phyloP scores from a whole-genome alignment of 805 yeast genomes.

The Jamesozyma hellenica region DNA sequence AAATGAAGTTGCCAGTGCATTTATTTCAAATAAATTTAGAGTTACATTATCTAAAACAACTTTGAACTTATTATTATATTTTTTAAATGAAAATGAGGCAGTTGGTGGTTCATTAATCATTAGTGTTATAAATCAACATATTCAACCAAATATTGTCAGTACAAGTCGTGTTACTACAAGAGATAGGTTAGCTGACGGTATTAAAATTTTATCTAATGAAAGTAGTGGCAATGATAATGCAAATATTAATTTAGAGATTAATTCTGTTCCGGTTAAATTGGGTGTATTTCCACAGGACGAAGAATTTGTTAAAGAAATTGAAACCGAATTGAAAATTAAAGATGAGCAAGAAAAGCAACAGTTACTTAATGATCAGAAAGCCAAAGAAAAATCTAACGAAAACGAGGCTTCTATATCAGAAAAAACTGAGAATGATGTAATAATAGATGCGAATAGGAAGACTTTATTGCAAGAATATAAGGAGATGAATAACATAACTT shows the following conservation, averaged over 20 bases:
- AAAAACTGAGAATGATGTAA: not conserved
- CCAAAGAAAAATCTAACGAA: not conserved
- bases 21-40: conserved; percentile 61
- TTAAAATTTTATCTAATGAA: conserved; percentile 15
- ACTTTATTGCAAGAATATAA: conserved; percentile 59
- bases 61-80: conserved; percentile 71
- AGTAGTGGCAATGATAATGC: conserved; percentile 26
- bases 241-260: conserved; percentile 20
- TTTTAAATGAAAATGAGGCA: conserved; percentile 83
- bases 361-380: conserved; percentile 9
- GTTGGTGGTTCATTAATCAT: conserved; percentile 85
- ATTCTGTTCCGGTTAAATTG: conserved; percentile 47
- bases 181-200: conserved; percentile 27
- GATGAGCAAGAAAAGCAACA: conserved; percentile 52
- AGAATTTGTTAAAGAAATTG: conserved; percentile 74
- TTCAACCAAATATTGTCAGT: conserved; percentile 39
- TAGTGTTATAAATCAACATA: conserved; percentile 74
- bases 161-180: conserved; percentile 23
- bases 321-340: conserved; percentile 67
- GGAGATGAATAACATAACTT: conserved; percentile 41
- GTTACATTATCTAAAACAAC: conserved; percentile 74
- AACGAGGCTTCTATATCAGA: not conserved
- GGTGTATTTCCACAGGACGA: conserved; percentile 83
- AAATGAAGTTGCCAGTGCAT: conserved; percentile 70
- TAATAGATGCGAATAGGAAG: conserved; percentile 20